A percentile compares a stretch with the other conserved stretches of the same genome.
Evolutionary conservation across 164 flowering plant species (phyloP).

Genomic region (Vitis amurensis): DNA sequence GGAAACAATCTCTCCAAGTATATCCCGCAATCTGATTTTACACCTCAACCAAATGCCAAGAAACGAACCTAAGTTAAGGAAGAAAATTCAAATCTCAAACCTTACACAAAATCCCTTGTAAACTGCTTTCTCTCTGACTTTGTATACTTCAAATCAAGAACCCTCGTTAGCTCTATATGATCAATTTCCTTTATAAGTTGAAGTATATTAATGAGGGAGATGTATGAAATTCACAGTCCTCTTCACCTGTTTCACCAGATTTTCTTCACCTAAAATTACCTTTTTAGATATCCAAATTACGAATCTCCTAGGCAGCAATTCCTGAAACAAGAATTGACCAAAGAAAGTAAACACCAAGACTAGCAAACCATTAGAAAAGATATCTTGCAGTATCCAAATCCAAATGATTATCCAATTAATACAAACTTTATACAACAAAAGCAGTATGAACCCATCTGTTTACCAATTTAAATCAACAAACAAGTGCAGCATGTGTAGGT

Average conservation of each 20-base stretch:
- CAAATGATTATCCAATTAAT: neutral
- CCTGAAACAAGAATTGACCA: conserved; percentile 45
- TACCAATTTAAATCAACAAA: too few relatives aligned
- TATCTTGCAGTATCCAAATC: neutral
- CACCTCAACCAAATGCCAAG: conserved; percentile 67
- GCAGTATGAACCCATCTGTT: too few relatives aligned
- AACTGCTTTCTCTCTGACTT: conserved; percentile 36
- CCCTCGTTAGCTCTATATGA: conserved; percentile 50
- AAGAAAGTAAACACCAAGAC: neutral
- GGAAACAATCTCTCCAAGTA: conserved; percentile 42
- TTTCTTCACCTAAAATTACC: conserved; percentile 50
- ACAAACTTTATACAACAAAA: too few relatives aligned
- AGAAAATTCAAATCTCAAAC: conserved; percentile 40
- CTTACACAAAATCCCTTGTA: conserved; percentile 52
- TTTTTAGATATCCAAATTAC: conserved; percentile 28
- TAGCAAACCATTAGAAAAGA: conserved; percentile 4
- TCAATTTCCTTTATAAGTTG: conserved; percentile 34
- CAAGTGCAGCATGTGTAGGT: too few relatives aligned
- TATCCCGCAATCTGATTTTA: conserved; percentile 68
- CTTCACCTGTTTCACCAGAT: conserved; percentile 34
- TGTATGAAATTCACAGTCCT: conserved; percentile 38
- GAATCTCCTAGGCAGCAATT: conserved; percentile 70
- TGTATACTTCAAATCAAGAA: conserved; percentile 34
- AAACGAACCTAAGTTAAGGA: conserved; percentile 38
- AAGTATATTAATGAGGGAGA: conserved; percentile 29